Evolutionary conservation across 495 filamentous ascomycete genomes (phyloP).

Genomic region (Penicillium ochrochloron): DNA sequence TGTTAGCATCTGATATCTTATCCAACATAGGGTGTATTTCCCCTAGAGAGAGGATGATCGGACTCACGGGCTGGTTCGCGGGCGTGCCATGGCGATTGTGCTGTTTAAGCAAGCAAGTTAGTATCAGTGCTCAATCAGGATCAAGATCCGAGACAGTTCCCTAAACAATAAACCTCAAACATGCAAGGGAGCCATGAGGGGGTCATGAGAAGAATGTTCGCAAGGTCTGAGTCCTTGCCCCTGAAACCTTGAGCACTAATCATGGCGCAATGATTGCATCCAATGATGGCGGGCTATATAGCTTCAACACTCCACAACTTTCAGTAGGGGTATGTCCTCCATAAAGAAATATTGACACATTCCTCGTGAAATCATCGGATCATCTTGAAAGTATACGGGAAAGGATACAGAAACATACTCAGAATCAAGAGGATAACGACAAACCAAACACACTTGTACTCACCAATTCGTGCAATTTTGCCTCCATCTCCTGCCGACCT

Average conservation of each 20-base stretch:
- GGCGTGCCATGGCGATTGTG: background rate
- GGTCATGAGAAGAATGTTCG: background rate
- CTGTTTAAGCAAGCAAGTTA: background rate
- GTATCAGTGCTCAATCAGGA: background rate
- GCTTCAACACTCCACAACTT: background rate
- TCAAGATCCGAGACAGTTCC: background rate
- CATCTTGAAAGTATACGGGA: constrained; percentile 39
- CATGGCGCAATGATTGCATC: background rate
- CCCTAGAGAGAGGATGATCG: background rate
- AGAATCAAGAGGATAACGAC: constrained; percentile 33
- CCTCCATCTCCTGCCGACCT: background rate
- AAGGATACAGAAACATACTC: constrained; percentile 41
- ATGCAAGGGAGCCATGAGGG: background rate
- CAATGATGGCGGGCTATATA: background rate
- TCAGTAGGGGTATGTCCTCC: background rate
- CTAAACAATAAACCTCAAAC: background rate
- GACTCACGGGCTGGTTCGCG: background rate
- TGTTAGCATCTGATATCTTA: background rate
- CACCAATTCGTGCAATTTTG: constrained; percentile 23
- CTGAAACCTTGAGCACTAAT: background rate
- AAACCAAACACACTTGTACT: constrained; percentile 41
- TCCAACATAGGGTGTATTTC: background rate
- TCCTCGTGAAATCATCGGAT: constrained; percentile 33
- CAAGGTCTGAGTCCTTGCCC: background rate
- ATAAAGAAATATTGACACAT: constrained; percentile 15